A percentile compares a stretch with the other conserved stretches of the same genome.
phyloP scores from a whole-genome alignment of 1,284 basidiomycete genomes.

The Psilocybe mexicana region DNA sequence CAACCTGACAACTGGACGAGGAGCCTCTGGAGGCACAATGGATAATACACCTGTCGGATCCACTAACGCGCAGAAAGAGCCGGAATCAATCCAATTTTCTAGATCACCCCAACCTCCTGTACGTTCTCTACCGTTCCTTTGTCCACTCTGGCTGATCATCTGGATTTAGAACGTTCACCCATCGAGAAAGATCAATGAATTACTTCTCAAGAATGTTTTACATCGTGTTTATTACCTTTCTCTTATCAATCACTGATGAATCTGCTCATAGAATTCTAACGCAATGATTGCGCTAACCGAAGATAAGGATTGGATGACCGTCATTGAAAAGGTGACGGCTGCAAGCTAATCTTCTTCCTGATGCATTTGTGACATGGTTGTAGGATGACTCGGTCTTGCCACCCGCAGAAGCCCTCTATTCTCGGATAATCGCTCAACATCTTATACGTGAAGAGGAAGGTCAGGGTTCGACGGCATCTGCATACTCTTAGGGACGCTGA shows the following conservation, averaged over 20 bases:
- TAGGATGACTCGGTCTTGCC: not conserved
- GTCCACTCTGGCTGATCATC: not conserved
- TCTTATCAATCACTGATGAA: not conserved
- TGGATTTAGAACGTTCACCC: not conserved
- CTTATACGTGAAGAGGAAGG: not conserved
- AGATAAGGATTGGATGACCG: conserved; percentile 7
- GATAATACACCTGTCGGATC: not conserved
- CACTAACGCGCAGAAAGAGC: not conserved
- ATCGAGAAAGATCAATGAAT: not conserved
- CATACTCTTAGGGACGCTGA: not conserved
- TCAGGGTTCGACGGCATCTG: not conserved
- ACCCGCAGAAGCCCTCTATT: not conserved
- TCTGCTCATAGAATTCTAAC: not conserved
- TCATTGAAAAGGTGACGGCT: not conserved
- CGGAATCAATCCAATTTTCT: not conserved
- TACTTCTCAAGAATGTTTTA: not conserved
- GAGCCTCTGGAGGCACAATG: not conserved
- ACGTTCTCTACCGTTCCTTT: not conserved
- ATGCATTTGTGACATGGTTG: too few relatives aligned
- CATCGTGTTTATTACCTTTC: not conserved
- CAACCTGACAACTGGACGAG: not conserved
- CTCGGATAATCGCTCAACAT: not conserved
- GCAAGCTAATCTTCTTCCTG: not conserved
- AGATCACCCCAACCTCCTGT: not conserved
- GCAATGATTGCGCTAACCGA: conserved; percentile 4